A percentile compares a stretch with the other conserved stretches of the same genome.
These are phyloP conservation scores for Phytophthora tentaculata DNA, from an alignment of 352 stramenopile species.

Conservation along the genomic window DNA sequence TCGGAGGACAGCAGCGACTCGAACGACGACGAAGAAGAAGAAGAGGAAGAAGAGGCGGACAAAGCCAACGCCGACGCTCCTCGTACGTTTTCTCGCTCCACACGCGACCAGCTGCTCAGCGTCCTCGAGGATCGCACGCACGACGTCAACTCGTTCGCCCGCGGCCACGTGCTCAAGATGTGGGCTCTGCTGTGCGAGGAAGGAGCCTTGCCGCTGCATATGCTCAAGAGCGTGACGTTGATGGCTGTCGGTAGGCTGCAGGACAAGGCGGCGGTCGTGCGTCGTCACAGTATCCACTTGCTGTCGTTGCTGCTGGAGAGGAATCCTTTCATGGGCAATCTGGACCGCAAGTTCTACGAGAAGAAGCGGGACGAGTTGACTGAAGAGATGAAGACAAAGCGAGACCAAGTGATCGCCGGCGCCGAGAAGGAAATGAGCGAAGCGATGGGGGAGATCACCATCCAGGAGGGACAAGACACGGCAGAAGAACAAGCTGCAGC, in stretches of 20 bases:
- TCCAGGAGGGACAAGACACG: constrained; percentile 17
- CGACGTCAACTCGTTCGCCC: constrained; percentile 94
- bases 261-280: constrained; percentile 94
- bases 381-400: constrained; percentile 62
- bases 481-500: constrained; percentile 51
- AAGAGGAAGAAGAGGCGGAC: constrained; percentile 27
- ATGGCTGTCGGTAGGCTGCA: constrained; percentile 89
- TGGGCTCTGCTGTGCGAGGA: constrained; percentile 87
- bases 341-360: constrained; percentile 86
- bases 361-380: constrained; percentile 83
- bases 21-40: constrained; percentile 35
- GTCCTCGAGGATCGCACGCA: constrained; percentile 91
- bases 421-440: constrained; percentile 79
- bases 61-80: constrained; percentile 25
- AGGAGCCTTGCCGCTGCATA: constrained; percentile 87
- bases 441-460: constrained; percentile 37
- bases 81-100: constrained; percentile 64
- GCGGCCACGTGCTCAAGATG: constrained; percentile 92
- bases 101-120: constrained; percentile 80
- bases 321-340: constrained; percentile 94
- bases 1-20: constrained; percentile 35
- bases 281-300: constrained; percentile 88
- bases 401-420: constrained; percentile 81
- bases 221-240: constrained; percentile 78
- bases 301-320: constrained; percentile 92